Percentiles rank a stretch among this genome's conserved stretches.
Conservation (phyloP, 768 basidiomycete genomes). For the Hypsizygus marmoreus region DNA sequence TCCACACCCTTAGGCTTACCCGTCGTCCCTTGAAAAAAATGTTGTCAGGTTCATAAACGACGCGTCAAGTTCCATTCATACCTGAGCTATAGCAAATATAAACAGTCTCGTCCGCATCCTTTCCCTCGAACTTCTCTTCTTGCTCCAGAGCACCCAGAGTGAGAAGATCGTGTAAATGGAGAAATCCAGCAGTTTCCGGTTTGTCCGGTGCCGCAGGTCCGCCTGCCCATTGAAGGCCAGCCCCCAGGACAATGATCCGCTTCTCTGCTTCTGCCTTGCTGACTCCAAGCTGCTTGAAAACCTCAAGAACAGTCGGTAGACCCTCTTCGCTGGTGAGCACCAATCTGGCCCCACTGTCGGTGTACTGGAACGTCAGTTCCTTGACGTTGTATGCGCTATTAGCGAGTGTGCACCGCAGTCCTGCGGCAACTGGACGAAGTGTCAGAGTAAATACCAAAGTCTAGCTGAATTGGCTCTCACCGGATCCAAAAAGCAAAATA, state of each 20-base stretch:
- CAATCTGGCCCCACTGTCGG: slow-evolving; percentile 62
- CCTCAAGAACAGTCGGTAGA: slow-evolving; percentile 53
- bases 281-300: slow-evolving; percentile 54
- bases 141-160: slow-evolving; percentile 45
- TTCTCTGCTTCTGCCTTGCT: slow-evolving; percentile 47
- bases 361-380: slow-evolving; percentile 75
- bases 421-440: slow-evolving; percentile 52
- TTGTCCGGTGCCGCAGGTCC: slow-evolving; percentile 30
- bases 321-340: slow-evolving; percentile 69
- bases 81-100: slow-evolving; percentile 64
- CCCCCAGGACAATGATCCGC: slow-evolving; percentile 58
- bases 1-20: slow-evolving; percentile 75
- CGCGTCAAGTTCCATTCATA: no score
- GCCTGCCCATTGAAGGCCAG: slow-evolving; percentile 48
- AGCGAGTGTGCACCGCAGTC: slow-evolving; percentile 68
- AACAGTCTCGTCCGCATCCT: slow-evolving; percentile 55
- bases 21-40: slow-evolving; percentile 72
- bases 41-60: no score
- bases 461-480: slow-evolving; percentile 23
- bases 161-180: slow-evolving; percentile 51
- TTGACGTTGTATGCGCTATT: slow-evolving; percentile 69
- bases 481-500: slow-evolving; percentile 46
- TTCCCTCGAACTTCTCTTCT: slow-evolving; percentile 59
- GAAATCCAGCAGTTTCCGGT: slow-evolving; percentile 31
- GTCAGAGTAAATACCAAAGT: slow-evolving; percentile 2